phyloP scores from a whole-genome alignment of 2,329 filamentous ascomycete genomes.

The Pezicula radicicola region DNA sequence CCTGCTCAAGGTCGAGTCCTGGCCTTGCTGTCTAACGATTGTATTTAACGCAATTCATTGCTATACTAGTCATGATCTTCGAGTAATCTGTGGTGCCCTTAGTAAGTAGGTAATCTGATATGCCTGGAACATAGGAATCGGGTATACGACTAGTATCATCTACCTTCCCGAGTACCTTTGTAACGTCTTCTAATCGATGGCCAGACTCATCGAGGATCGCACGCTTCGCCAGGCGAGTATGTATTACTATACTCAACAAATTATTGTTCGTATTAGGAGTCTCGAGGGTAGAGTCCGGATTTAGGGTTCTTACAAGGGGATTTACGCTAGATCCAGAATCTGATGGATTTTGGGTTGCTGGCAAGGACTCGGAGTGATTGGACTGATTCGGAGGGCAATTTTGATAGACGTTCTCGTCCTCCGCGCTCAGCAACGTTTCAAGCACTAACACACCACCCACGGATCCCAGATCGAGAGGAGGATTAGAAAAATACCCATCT shows the following conservation, averaged over 20 bases:
- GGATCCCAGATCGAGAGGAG: no score
- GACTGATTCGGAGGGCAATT: background rate
- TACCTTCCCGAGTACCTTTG: constrained; percentile 1
- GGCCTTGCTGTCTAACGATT: constrained; percentile 8
- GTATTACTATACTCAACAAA: no score
- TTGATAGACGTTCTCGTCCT: background rate
- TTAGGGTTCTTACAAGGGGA: no score
- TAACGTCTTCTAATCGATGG: constrained; percentile 6
- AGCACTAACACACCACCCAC: no score
- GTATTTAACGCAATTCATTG: constrained; percentile 7
- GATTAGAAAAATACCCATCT: no score
- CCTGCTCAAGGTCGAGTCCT: constrained; percentile 2
- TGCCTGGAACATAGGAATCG: constrained; percentile 5
- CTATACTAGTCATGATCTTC: constrained; percentile 10
- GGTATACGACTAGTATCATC: constrained; percentile 6
- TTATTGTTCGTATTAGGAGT: no score
- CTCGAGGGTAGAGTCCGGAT: no score
- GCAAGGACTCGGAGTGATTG: background rate
- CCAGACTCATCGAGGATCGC: constrained; percentile 7
- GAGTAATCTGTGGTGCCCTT: constrained; percentile 1
- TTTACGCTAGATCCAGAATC: no score
- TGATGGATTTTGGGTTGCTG: background rate
- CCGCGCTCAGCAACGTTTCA: background rate
- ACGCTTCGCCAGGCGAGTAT: constrained; percentile 1
- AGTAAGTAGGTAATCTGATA: constrained; percentile 4